Percentiles rank a stretch among this genome's conserved stretches.
Evolutionary conservation across 768 basidiomycete genomes (phyloP).

Genomic region (Amanita molliuscula): DNA sequence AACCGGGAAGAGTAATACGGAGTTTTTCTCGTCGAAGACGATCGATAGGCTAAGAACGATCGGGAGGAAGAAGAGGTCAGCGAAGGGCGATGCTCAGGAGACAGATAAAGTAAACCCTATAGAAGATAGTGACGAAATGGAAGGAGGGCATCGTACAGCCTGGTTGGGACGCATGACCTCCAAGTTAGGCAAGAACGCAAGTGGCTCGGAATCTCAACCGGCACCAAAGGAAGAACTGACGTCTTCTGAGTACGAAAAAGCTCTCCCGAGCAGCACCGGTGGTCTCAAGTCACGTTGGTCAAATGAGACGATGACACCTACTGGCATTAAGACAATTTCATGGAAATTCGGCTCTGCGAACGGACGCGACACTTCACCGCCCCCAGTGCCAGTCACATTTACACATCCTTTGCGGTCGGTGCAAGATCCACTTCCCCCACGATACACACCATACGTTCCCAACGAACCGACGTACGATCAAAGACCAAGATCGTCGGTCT

Average conservation of each 20-base stretch:
- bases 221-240: slow-evolving; percentile 10
- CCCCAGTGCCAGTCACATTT: background rate
- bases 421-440: background rate
- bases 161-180: slow-evolving; percentile 29
- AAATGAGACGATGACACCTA: slow-evolving; percentile 13
- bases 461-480: background rate
- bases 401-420: background rate
- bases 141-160: slow-evolving; percentile 8
- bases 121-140: background rate
- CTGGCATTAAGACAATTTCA: slow-evolving; percentile 3
- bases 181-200: slow-evolving; percentile 15
- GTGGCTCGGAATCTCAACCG: slow-evolving; percentile 3
- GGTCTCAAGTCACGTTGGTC: slow-evolving; percentile 24
- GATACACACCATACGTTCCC: background rate
- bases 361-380: background rate
- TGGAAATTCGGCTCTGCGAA: background rate
- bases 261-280: background rate
- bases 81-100: background rate
- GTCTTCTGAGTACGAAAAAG: slow-evolving; percentile 12
- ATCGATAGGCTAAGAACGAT: slow-evolving; percentile 34
- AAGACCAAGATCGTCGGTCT: slow-evolving; percentile 1
- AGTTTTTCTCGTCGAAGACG: slow-evolving; percentile 14
- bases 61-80: slow-evolving; percentile 26
- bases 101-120: slow-evolving; percentile 1
- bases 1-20: slow-evolving; percentile 4